Percentiles rank a stretch among this genome's conserved stretches.
Evolutionary conservation across 2,329 filamentous ascomycete species (phyloP).

Genomic region (Claviceps capensis): DNA sequence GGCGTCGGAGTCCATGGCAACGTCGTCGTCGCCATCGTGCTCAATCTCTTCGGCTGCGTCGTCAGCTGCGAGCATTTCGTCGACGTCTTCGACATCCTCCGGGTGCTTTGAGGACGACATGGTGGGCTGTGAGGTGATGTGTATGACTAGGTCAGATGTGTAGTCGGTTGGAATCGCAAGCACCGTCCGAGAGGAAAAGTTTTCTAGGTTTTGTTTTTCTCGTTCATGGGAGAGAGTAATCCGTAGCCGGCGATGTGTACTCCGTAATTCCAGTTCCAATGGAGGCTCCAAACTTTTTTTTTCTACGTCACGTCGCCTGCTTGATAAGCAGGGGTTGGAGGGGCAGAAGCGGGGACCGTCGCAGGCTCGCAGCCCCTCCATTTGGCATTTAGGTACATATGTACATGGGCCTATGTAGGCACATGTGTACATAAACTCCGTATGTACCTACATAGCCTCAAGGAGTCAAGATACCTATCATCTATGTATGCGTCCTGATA

Average conservation of each 20-base stretch:
- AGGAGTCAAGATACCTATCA: no score
- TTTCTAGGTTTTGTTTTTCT: not conserved
- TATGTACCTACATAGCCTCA: no score
- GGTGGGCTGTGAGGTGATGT: slow-evolving; percentile 5
- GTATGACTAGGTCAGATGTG: not conserved
- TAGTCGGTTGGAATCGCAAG: not conserved
- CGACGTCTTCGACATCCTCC: slow-evolving; percentile 13
- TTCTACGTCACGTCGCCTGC: not conserved
- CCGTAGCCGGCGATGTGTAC: not conserved
- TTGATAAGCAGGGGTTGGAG: slow-evolving; percentile 8
- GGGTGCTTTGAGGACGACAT: slow-evolving; percentile 18
- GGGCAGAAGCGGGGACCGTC: not conserved
- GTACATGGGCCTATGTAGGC: no score
- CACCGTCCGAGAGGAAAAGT: not conserved
- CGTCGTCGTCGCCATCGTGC: slow-evolving; percentile 56
- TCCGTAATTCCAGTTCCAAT: not conserved
- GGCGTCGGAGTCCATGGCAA: slow-evolving; percentile 62
- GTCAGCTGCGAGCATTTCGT: slow-evolving; percentile 7
- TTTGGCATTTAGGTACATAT: not conserved
- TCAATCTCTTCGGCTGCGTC: slow-evolving; percentile 21
- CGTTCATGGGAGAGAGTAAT: no score
- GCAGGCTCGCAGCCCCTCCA: not conserved
- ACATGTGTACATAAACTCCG: no score
- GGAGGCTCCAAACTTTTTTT: not conserved
- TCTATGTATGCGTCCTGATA: no score